Evolutionary conservation across 2,329 filamentous ascomycete genomes (phyloP).

Genomic region (Neopestalotiopsis rosae): DNA sequence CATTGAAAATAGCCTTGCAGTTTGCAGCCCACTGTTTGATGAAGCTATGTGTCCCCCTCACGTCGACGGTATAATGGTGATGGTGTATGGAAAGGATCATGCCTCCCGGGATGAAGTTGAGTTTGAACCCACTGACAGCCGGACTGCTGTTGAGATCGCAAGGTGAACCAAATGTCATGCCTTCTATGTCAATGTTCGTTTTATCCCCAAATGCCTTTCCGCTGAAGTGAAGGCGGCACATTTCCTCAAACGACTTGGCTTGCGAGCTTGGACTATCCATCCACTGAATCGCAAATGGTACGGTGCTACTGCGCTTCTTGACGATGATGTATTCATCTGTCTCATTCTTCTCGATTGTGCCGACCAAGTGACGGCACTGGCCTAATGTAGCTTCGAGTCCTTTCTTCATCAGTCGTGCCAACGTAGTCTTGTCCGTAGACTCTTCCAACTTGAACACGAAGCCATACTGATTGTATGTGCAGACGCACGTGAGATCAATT

Average conservation of each 20-base stretch:
- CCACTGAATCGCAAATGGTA: neutral
- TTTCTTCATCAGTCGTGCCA: neutral
- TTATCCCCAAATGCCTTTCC: slow-evolving; percentile 3
- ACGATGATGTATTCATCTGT: neutral
- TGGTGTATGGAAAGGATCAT: slow-evolving; percentile 2
- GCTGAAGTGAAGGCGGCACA: neutral
- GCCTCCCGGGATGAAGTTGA: neutral
- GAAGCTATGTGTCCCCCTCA: neutral
- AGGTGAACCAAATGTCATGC: slow-evolving; percentile 2
- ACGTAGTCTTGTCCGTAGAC: neutral
- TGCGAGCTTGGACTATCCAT: neutral
- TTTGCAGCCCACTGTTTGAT: slow-evolving; percentile 6
- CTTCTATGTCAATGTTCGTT: neutral
- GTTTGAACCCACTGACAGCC: neutral
- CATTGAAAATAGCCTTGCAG: neutral
- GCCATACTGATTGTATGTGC: slow-evolving; percentile 8
- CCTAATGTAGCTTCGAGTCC: neutral
- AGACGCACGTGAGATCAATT: neutral
- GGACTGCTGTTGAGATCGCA: neutral
- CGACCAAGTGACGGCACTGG: neutral
- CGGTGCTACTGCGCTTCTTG: neutral
- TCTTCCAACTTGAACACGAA: slow-evolving; percentile 6
- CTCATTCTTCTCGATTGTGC: slow-evolving; percentile 1
- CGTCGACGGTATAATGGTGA: neutral
- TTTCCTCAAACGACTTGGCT: neutral